phyloP scores from a whole-genome alignment of 176 grass and related monocot species.

The Avena atlantica region DNA sequence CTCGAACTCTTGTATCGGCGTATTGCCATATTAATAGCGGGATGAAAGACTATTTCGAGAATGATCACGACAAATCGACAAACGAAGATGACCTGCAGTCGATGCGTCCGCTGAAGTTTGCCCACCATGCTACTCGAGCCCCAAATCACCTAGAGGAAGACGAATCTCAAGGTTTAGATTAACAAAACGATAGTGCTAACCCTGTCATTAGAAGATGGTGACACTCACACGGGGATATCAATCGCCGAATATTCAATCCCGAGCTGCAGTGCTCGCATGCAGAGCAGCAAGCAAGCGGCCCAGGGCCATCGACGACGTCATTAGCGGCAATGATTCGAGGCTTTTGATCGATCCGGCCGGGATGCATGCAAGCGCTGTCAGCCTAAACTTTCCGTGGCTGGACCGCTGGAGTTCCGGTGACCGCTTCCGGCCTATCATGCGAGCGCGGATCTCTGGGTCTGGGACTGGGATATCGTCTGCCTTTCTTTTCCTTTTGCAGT shows the following conservation, averaged over 20 bases:
- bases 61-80: too few relatives aligned
- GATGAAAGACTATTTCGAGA: too few relatives aligned
- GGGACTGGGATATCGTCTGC: constrained; percentile 15
- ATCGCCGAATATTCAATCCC: constrained; percentile 33
- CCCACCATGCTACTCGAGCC: too few relatives aligned
- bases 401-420: constrained; percentile 29
- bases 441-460: constrained; percentile 6
- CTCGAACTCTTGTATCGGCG: too few relatives aligned
- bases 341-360: constrained; percentile 1
- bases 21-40: too few relatives aligned
- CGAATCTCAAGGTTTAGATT: not conserved
- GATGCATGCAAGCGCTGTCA: not conserved
- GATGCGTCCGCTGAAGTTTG: too few relatives aligned
- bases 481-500: constrained; percentile 12
- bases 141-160: too few relatives aligned
- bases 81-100: too few relatives aligned
- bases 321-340: constrained; percentile 45
- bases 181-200: constrained; percentile 53
- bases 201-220: constrained; percentile 43
- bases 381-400: not conserved
- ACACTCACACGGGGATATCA: not conserved
- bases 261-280: constrained; percentile 33
- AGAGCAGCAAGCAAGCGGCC: not conserved
- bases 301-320: constrained; percentile 24
- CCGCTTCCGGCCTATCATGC: not conserved